Conservation (phyloP, 805 yeast species). For the Spathaspora hagerdaliae region DNA sequence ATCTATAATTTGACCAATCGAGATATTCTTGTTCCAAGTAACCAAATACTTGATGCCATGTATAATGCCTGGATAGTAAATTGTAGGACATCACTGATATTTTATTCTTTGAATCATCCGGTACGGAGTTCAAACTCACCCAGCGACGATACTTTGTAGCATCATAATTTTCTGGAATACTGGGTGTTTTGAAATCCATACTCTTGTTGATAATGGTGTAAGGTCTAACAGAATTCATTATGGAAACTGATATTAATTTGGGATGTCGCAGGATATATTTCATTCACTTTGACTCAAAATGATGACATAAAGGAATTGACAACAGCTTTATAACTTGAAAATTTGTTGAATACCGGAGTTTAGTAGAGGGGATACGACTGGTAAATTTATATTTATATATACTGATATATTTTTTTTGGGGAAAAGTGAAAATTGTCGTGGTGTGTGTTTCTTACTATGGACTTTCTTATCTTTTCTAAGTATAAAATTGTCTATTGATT, state of each 20-base stretch:
- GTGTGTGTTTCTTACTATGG: too few relatives aligned
- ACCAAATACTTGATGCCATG: constrained; percentile 56
- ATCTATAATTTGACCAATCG: constrained; percentile 47
- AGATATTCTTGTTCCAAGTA: constrained; percentile 45
- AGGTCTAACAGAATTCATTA: not conserved
- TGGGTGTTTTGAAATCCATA: constrained; percentile 1
- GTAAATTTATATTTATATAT: too few relatives aligned
- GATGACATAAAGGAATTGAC: too few relatives aligned
- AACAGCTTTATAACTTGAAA: too few relatives aligned
- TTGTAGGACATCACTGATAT: constrained; percentile 40
- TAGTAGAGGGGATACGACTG: too few relatives aligned
- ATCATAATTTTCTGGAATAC: constrained; percentile 13
- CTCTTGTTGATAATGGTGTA: constrained; percentile 1
- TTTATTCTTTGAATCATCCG: constrained; percentile 1
- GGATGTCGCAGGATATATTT: not conserved
- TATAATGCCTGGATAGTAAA: constrained; percentile 49
- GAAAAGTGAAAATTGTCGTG: too few relatives aligned
- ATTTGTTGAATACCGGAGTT: too few relatives aligned
- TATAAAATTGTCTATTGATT: too few relatives aligned
- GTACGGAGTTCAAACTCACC: constrained; percentile 10
- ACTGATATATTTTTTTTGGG: too few relatives aligned
- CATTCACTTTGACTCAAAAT: not conserved
- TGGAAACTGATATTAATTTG: not conserved
- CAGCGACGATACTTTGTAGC: constrained; percentile 20
- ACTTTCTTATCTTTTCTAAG: too few relatives aligned